Percentiles rank a stretch among this genome's conserved stretches.
Conservation (phyloP, 306 rosid genomes). For the Trifolium repens region DNA sequence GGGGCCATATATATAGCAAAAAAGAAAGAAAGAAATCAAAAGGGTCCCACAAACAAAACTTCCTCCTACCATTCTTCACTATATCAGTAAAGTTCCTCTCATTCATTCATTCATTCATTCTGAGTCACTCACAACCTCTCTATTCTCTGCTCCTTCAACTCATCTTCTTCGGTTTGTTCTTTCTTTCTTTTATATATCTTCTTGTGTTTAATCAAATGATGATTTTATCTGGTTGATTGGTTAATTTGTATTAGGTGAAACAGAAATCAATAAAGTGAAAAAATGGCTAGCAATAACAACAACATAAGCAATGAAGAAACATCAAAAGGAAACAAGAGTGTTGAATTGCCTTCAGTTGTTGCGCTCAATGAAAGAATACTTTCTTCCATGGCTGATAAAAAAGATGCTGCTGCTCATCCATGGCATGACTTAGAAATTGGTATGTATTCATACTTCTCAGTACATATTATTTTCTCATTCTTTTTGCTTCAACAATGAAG, state of each 20-base stretch:
- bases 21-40: too few relatives aligned
- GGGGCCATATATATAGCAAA: neutral
- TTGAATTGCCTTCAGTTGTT: conserved; percentile 32
- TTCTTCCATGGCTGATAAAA: conserved; percentile 69
- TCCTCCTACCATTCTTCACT: neutral
- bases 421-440: conserved; percentile 96
- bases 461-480: neutral
- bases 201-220: neutral
- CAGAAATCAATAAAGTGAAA: neutral
- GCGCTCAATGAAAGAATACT: conserved; percentile 79
- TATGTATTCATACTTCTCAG: neutral
- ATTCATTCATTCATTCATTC: neutral
- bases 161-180: neutral
- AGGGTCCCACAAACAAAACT: neutral
- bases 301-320: conserved; percentile 38
- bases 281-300: conserved; percentile 55
- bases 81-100: neutral
- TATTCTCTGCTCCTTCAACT: neutral
- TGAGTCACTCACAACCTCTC: neutral
- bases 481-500: neutral
- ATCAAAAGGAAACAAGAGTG: conserved; percentile 1
- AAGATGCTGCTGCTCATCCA: conserved; percentile 91
- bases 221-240: too few relatives aligned
- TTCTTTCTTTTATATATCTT: neutral
- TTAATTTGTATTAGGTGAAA: too few relatives aligned